Evolutionary conservation across 768 basidiomycete species (phyloP).

Genomic region (Cystobasidiopsis lactophilus): DNA sequence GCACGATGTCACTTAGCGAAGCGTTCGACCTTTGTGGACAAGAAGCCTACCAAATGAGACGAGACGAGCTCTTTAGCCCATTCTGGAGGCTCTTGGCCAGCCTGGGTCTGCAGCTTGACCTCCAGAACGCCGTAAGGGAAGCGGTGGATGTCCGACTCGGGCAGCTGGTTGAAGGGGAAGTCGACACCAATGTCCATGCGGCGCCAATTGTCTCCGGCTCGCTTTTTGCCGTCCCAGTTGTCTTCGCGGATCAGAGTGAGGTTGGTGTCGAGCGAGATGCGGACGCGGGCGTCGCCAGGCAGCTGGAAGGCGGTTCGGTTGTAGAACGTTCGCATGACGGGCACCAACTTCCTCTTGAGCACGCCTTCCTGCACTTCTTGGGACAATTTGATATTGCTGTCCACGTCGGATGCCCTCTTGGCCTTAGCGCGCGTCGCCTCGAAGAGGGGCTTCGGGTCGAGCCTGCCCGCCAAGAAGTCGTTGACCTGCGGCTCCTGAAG

Average conservation of each 20-base stretch:
- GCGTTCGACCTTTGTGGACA: neutral
- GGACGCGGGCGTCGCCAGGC: conserved; percentile 92
- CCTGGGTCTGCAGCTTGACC: conserved; percentile 89
- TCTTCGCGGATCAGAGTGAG: conserved; percentile 86
- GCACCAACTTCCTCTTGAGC: conserved; percentile 52
- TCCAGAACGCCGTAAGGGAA: conserved; percentile 97
- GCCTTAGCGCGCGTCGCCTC: conserved; percentile 68
- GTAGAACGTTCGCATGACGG: conserved; percentile 93
- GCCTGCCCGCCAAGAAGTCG: conserved; percentile 66
- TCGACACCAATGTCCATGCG: conserved; percentile 72
- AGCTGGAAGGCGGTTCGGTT: conserved; percentile 98
- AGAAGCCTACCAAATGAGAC: conserved; percentile 43
- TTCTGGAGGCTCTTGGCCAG: conserved; percentile 79
- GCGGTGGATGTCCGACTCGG: conserved; percentile 58
- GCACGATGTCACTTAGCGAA: neutral
- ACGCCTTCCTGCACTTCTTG: conserved; percentile 87
- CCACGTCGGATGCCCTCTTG: conserved; percentile 76
- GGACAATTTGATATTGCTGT: conserved; percentile 87
- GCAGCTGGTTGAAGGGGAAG: conserved; percentile 58
- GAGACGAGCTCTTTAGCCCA: conserved; percentile 95
- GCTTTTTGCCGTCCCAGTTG: conserved; percentile 64
- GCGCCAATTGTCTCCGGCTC: conserved; percentile 80
- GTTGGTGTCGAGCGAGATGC: conserved; percentile 94
- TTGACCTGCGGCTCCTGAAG: conserved; percentile 72
- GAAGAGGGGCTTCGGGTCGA: conserved; percentile 84